Percentiles rank a stretch among this genome's conserved stretches.
These are phyloP conservation scores for Stachybotrys echinatus DNA, from an alignment of 2,329 filamentous ascomycete genomes.

Conservation along the genomic window DNA sequence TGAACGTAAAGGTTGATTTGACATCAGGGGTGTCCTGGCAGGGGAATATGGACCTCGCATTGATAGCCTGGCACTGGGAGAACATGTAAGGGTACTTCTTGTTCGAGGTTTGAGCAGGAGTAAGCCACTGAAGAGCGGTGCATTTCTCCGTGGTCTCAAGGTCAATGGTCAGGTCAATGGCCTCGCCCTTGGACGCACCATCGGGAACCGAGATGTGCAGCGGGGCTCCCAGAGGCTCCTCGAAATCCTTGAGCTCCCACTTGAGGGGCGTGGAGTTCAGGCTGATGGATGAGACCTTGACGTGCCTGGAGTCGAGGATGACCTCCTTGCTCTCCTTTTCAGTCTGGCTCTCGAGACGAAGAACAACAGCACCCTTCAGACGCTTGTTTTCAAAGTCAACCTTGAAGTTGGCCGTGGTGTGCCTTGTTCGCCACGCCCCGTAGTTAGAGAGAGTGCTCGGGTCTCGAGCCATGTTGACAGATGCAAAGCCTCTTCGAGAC, in stretches of 20 bases:
- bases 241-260: constrained; percentile 66
- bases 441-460: constrained; percentile 93
- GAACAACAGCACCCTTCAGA: constrained; percentile 69
- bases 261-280: constrained; percentile 57
- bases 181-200: constrained; percentile 46
- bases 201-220: constrained; percentile 58
- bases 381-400: constrained; percentile 79
- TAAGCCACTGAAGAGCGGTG: constrained; percentile 93
- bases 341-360: constrained; percentile 73
- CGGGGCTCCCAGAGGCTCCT: constrained; percentile 70
- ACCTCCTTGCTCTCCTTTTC: constrained; percentile 70
- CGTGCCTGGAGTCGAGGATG: constrained; percentile 80
- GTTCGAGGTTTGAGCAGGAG: constrained; percentile 88
- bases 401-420: constrained; percentile 75
- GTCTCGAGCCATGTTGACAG: constrained; percentile 51
- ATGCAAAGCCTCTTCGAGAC: constrained; percentile 21
- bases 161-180: constrained; percentile 56
- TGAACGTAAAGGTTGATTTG: constrained; percentile 91
- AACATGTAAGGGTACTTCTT: constrained; percentile 97
- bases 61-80: constrained; percentile 95
- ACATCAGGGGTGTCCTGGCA: constrained; percentile 97
- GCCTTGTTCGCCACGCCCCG: constrained; percentile 76
- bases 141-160: constrained; percentile 82
- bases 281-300: constrained; percentile 68
- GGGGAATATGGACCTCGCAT: constrained; percentile 88